Base-by-base conservation (phyloP, 495 filamentous ascomycete species). In the Penicillium alfredii region DNA sequence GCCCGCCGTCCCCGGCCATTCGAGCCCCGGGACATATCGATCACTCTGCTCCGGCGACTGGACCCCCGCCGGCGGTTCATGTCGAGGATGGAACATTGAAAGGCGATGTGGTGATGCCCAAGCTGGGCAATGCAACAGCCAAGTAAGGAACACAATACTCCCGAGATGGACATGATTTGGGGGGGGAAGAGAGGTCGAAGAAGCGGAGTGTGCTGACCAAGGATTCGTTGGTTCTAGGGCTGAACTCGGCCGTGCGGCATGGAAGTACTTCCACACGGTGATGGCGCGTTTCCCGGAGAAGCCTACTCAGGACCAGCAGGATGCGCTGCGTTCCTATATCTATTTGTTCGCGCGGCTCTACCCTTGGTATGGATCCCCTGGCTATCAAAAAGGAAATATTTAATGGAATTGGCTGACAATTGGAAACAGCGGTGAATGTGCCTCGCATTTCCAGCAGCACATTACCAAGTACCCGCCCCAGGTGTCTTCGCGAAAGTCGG, bases 211-310 rank as follows among this genome's bases (percentile, higher is more conserved):
- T 21, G 33, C 35, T 36, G 24, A 38, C 35, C 17, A 15, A 28
- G 12, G 22, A 33, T 33, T 33, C 14, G 30, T 30, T 5, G 11
- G 29, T 28, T 38, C 11, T 49, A 90, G 84, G 65, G 89, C 85
- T 32, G 87, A 94, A 64, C 73, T 94, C 11, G 89, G 89, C 40
- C 82, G 86, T 47, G 80, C 88, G 16, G 80, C 84, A 13, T 94
- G 87, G 89, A 88, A 89, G 53, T 78, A 94, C 47, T 77, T 98
- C 52, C 92, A 98, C 63, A 98, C 93, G 1, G 92, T 86, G 58
- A 87, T 97, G 75, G 83, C 87, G 22, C 81, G 88, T 36, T 98
- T 90, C 64, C 93, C 92, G 25, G 84, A 89, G 46, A 73, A 82
- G 36, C 90, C 92, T 1, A 83, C 82, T 0, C 56, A 73, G 34